Base-by-base conservation (phyloP, 139 green algal species). In the Edaphochlamys debaryana region DNA sequence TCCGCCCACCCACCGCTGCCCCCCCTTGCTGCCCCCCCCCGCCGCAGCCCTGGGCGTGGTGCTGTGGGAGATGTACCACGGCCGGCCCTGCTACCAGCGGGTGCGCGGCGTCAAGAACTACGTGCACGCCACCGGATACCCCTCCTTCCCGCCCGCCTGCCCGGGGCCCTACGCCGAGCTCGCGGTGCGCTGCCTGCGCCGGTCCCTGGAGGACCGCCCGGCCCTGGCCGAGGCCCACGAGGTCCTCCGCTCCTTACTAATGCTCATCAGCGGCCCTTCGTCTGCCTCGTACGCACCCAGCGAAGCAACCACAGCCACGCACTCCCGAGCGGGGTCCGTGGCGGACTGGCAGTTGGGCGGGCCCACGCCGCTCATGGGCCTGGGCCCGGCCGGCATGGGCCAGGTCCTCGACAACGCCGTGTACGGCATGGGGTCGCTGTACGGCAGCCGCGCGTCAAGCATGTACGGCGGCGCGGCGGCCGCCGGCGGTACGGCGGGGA, bases 61-160 rank as follows among this genome's bases (percentile, higher is more conserved):
- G 4, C 23, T 87, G 29, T 87, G 81, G 81, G 81, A 87, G 58
- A 66, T 87, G 54, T 87, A 69, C 42, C 70, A 85, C 62, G 74
- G 70, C n/a, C 64, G 75, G 15, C 50, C 74, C 50, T 87, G 81
- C 81, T 87, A 87, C 71, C 77, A 83, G 77, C 77, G 77, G 23
- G 77, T 83, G 32, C 77, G 77, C 32, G 64, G 77, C 22, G 42
- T 75, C 27, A 69, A 69, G 63, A 42, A 74, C 32, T 83, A 67
- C 64, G 36, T 75, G 1, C 45, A 74, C 77, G 77, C 63, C 42
- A 32, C 63, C 42, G 64, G 63, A n/a, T 83, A 67, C 77, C 77
- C 77, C 34, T 20, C 64, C 64, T 83, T 74, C 45, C 77, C 63
- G 45, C 32, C 77, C 30, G 17, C 42, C 42, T 74, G 63, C 63